phyloP scores from a whole-genome alignment of 106 monocot species.

The Dendrobium officinale region DNA sequence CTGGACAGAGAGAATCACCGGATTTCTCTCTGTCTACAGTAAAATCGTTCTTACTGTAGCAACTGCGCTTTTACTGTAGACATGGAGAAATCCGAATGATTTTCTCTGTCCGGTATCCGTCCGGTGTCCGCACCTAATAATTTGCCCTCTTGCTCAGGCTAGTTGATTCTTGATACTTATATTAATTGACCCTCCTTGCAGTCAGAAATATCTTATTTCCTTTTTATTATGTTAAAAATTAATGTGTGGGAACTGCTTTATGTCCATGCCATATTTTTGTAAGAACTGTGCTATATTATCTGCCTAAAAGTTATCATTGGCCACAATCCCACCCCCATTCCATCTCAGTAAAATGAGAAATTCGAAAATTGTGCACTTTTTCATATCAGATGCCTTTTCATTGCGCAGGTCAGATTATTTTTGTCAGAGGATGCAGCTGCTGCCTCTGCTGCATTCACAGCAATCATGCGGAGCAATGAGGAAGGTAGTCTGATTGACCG shows the following conservation, averaged over 20 bases:
- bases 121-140: too few species aligned
- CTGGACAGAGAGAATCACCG: too few species aligned
- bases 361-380: not conserved
- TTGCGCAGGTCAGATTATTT: slow-evolving; percentile 79
- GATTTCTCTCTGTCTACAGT: too few species aligned
- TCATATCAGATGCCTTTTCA: not conserved
- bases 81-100: too few species aligned
- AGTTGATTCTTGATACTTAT: too few species aligned
- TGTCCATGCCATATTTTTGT: not conserved
- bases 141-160: too few species aligned
- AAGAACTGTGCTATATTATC: not conserved
- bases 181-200: too few species aligned
- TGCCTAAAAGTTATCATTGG: not conserved
- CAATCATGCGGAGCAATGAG: slow-evolving; percentile 62
- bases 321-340: not conserved
- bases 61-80: too few species aligned
- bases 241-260: not conserved
- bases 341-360: not conserved
- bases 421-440: slow-evolving; percentile 85
- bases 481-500: slow-evolving; percentile 63
- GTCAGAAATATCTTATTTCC: too few species aligned
- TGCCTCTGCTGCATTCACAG: slow-evolving; percentile 69
- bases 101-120: too few species aligned
- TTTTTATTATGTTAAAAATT: not conserved
- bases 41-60: too few species aligned